phyloP scores from a whole-genome alignment of 345 rosid genomes.

The Lenwebbia sp. region DNA sequence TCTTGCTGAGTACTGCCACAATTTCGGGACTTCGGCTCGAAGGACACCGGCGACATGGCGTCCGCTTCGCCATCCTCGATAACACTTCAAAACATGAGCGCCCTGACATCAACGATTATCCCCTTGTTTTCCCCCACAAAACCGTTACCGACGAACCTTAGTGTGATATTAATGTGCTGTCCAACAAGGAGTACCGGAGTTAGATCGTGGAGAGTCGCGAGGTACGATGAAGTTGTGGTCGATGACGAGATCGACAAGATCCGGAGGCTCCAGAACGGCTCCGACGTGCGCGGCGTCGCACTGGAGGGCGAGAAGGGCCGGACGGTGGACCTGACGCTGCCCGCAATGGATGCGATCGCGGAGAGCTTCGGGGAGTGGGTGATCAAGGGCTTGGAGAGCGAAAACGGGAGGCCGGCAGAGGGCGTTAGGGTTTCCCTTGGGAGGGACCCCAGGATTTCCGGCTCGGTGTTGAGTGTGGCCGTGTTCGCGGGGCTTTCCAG shows the following conservation, averaged over 20 bases:
- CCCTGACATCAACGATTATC: neutral
- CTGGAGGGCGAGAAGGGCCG: constrained; percentile 79
- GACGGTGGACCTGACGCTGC: constrained; percentile 56
- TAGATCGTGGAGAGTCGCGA: neutral
- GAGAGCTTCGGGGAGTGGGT: constrained; percentile 97
- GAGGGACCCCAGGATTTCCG: constrained; percentile 73
- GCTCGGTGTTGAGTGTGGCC: constrained; percentile 51
- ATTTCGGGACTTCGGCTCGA: neutral
- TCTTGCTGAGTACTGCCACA: neutral
- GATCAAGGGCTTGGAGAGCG: constrained; percentile 22
- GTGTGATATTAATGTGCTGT: neutral
- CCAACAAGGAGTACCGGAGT: neutral
- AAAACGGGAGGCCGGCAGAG: constrained; percentile 8
- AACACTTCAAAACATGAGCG: constrained; percentile 5
- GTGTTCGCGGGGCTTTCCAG: constrained; percentile 73
- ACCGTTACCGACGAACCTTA: neutral
- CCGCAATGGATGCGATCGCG: constrained; percentile 82
- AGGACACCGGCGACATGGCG: neutral
- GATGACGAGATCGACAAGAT: constrained; percentile 78
- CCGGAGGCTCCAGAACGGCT: constrained; percentile 77
- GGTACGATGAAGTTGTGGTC: constrained; percentile 16
- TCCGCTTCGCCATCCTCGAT: constrained; percentile 10
- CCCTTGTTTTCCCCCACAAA: neutral
- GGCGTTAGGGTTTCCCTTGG: constrained; percentile 64
- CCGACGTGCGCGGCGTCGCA: constrained; percentile 92